Evolutionary conservation across 1,284 basidiomycete genomes (phyloP).

Genomic region (Thelephora terrestris): DNA sequence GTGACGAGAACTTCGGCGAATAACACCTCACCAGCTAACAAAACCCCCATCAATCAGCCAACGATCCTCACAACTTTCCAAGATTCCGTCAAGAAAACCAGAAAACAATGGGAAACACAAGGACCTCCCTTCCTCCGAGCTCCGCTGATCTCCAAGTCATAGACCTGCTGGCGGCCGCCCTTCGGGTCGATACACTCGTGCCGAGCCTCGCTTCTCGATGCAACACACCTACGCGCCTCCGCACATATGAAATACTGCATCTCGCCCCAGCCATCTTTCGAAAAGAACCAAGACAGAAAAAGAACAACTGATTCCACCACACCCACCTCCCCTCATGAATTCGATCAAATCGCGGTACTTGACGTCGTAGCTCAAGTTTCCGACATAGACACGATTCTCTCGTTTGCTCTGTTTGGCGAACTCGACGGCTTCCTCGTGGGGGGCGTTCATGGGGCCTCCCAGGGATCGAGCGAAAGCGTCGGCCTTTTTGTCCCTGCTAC

Average conservation of each 20-base stretch:
- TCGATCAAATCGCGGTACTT: constrained; percentile 96
- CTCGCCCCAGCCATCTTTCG: neutral
- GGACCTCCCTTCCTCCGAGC: constrained; percentile 7
- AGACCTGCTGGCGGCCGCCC: neutral
- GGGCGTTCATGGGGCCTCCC: constrained; percentile 86
- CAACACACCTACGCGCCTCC: neutral
- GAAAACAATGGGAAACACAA: constrained; percentile 35
- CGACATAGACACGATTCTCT: constrained; percentile 97
- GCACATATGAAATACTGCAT: neutral
- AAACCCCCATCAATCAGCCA: constrained; percentile 68
- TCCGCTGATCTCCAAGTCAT: constrained; percentile 6
- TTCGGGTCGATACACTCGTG: neutral
- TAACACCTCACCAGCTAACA: constrained; percentile 91
- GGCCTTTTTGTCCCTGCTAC: constrained; percentile 50
- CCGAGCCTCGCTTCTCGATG: neutral
- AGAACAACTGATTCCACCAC: constrained; percentile 56
- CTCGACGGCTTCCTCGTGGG: constrained; percentile 80
- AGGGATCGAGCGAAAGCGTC: constrained; percentile 70
- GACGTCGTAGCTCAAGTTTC: constrained; percentile 96
- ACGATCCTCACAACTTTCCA: constrained; percentile 63
- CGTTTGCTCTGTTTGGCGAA: constrained; percentile 91
- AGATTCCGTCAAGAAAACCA: constrained; percentile 43
- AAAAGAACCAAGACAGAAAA: constrained; percentile 11
- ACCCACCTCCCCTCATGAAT: constrained; percentile 99
- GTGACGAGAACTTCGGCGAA: constrained; percentile 98